Base-by-base conservation (phyloP, 163 green algal species). In the Chlorella variabilis region DNA sequence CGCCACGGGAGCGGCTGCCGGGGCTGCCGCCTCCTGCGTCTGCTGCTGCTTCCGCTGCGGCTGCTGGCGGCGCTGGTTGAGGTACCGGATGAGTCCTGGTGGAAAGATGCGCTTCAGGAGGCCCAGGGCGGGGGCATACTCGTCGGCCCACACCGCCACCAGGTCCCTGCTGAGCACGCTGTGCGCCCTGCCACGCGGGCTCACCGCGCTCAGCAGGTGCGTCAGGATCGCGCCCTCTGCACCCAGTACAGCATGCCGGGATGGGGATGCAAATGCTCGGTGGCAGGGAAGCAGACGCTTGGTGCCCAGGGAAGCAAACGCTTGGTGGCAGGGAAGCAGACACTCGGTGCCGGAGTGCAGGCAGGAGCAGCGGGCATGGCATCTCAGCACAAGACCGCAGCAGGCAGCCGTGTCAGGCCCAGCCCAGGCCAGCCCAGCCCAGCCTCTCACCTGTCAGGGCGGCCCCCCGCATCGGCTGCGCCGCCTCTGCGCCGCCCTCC, bases 91-190 rank as follows among this genome's bases (percentile, higher is more conserved):
- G 18, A 98, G 86, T 0, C 94, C 94, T 1, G 89, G 77, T 2
- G 94, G 94, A 54, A 98, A 92, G 20, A 92, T 78, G 17, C 92
- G 88, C 34, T 85, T 80, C 33, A 98, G 84, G 73, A 98, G 81
- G 4, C 79, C 84, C 25, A 97, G 76, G 33, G 94, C 91, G 11
- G 92, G 90, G 3, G 81, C 75, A 74, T 94, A 92, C 41, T 92
- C 91, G 63, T 97, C 94, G 11, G 85, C 89, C 94, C 93, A 97
- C 21, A 94, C 89, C 1, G 90, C 89, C 11, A 98, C 91, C 33
- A 98, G 89, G 56, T 96, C 87, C 45, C 89, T 86, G 67, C 85
- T 91, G 23, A 92, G 81, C 56, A 74, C 75, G 17, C 61, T 73
- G 9, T 66, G 33, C 3, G 25, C 39, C 33, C 38, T 17, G 61